Evolutionary conservation across 805 yeast species (phyloP).

Genomic region (Candida peoriensis): DNA sequence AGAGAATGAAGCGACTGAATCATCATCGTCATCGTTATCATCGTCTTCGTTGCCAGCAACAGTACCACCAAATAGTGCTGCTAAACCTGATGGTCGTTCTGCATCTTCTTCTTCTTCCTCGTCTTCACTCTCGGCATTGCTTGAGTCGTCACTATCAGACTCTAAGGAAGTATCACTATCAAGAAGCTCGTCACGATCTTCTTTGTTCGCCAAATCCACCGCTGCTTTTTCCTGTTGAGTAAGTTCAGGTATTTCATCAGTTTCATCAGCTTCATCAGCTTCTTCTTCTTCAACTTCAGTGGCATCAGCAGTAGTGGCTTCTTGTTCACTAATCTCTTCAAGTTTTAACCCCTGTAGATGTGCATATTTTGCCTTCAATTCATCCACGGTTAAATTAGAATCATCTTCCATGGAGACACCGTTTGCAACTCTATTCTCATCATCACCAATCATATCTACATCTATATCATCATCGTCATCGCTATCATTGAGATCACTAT

Average conservation of each 20-base stretch:
- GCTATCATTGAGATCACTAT: constrained; percentile 22
- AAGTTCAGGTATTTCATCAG: constrained; percentile 18
- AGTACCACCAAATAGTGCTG: constrained; percentile 32
- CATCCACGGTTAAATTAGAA: constrained; percentile 26
- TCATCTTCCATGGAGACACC: constrained; percentile 14
- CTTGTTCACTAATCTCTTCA: constrained; percentile 24
- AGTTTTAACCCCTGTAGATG: constrained; percentile 20
- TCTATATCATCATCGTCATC: constrained; percentile 27
- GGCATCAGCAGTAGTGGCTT: constrained; percentile 14
- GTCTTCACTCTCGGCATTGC: constrained; percentile 19
- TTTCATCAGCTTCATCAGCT: constrained; percentile 20
- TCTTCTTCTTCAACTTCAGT: constrained; percentile 18
- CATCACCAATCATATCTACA: background rate
- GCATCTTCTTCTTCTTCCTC: constrained; percentile 14
- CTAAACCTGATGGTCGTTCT: constrained; percentile 26
- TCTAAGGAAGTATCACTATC: constrained; percentile 29
- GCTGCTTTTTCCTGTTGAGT: constrained; percentile 21
- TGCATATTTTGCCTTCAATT: constrained; percentile 22
- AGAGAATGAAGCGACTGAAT: constrained; percentile 27
- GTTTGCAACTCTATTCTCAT: background rate
- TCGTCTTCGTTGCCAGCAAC: constrained; percentile 27
- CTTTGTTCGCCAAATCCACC: constrained; percentile 24
- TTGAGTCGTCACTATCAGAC: constrained; percentile 24
- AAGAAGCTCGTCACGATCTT: constrained; percentile 13
- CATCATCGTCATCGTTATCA: constrained; percentile 33